Percentiles rank a stretch among this genome's conserved stretches.
These are phyloP conservation scores for Cadophora malorum DNA, from an alignment of 2,329 filamentous ascomycete species.

Conservation along the genomic window DNA sequence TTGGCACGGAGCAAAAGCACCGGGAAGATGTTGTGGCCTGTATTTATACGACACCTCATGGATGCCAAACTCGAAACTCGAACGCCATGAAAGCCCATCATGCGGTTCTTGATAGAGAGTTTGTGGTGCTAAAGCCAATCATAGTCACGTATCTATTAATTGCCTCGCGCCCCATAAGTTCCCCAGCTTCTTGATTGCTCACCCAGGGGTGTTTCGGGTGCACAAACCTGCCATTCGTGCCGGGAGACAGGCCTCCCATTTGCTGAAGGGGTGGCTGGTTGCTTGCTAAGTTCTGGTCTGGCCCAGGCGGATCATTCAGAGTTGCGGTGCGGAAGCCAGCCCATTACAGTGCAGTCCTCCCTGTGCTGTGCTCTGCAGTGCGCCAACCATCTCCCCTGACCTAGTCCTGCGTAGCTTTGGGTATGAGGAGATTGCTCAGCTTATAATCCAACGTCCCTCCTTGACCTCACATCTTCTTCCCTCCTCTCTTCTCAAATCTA, in stretches of 20 bases:
- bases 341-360: slow-evolving; percentile 3
- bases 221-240: slow-evolving; percentile 39
- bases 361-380: slow-evolving; percentile 9
- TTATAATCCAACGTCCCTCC: slow-evolving; percentile 42
- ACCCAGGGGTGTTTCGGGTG: slow-evolving; percentile 31
- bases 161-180: slow-evolving; percentile 17
- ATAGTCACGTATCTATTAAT: slow-evolving; percentile 1
- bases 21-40: neutral
- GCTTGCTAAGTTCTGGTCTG: slow-evolving; percentile 1
- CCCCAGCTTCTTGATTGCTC: slow-evolving; percentile 32
- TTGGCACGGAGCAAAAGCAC: slow-evolving; percentile 4
- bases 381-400: slow-evolving; percentile 19
- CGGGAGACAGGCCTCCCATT: slow-evolving; percentile 37
- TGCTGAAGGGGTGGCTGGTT: slow-evolving; percentile 28
- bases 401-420: slow-evolving; percentile 31
- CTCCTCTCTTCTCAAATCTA: neutral
- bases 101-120: slow-evolving; percentile 8
- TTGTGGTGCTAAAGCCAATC: slow-evolving; percentile 1
- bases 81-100: slow-evolving; percentile 4
- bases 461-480: slow-evolving; percentile 25
- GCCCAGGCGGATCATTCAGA: neutral
- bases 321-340: slow-evolving; percentile 1
- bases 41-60: slow-evolving; percentile 1
- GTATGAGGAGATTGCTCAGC: slow-evolving; percentile 40
- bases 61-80: slow-evolving; percentile 11